A percentile compares a stretch with the other conserved stretches of the same genome.
Conservation (phyloP, 768 basidiomycete species). For the Tylopilus felleus region DNA sequence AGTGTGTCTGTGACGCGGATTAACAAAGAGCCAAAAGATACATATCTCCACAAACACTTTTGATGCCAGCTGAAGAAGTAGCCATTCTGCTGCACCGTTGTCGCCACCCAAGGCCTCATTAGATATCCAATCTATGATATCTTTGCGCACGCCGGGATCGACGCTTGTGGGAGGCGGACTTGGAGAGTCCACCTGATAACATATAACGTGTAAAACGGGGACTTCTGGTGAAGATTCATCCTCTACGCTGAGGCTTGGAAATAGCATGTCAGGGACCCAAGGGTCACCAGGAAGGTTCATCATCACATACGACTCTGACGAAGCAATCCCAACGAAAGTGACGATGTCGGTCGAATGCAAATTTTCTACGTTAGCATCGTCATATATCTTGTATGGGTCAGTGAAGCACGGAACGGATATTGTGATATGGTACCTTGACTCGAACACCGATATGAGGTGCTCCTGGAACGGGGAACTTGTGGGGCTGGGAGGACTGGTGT, state of each 20-base stretch:
- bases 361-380: conserved; percentile 37
- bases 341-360: conserved; percentile 60
- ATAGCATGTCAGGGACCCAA: conserved; percentile 14
- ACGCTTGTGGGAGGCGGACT: conserved; percentile 3
- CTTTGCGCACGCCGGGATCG: conserved; percentile 37
- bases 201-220: conserved; percentile 70
- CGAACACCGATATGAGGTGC: conserved; percentile 64
- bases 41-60: conserved; percentile 51
- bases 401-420: neutral
- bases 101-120: conserved; percentile 68
- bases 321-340: conserved; percentile 72
- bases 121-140: conserved; percentile 73
- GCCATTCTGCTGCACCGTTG: conserved; percentile 67
- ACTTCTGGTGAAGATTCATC: conserved; percentile 37
- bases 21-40: neutral
- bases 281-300: neutral
- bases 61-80: conserved; percentile 56
- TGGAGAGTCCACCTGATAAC: conserved; percentile 24
- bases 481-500: conserved; percentile 34
- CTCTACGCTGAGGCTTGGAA: conserved; percentile 39
- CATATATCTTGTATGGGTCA: conserved; percentile 52
- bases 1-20: conserved; percentile 49
- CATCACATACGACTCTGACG: conserved; percentile 56
- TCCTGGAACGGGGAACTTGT: conserved; percentile 63
- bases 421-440: conserved; percentile 50